A percentile compares a stretch with the other conserved stretches of the same genome.
phyloP scores from a whole-genome alignment of 2,329 filamentous ascomycete species.

The Trichoderma endophyticum region DNA sequence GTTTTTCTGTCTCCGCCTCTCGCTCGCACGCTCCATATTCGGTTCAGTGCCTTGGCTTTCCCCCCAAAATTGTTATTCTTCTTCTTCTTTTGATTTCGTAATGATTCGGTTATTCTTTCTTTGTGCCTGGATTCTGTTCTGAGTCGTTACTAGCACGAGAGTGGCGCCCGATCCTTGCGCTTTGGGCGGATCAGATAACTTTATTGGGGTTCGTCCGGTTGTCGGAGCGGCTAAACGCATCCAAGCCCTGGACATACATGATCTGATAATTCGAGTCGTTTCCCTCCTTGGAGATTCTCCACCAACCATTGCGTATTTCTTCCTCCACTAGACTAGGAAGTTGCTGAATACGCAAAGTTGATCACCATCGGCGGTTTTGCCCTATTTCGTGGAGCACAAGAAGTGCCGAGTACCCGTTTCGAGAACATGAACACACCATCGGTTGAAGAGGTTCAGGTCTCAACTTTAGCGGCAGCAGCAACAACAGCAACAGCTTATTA shows the following conservation, averaged over 20 bases:
- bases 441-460: not conserved
- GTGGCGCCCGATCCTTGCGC: not conserved
- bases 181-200: slow-evolving; percentile 26
- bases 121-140: not conserved
- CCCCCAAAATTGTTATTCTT: not conserved
- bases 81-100: not conserved
- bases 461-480: not conserved
- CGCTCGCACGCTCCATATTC: not conserved
- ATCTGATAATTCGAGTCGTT: not conserved
- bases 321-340: not conserved
- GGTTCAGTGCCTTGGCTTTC: not conserved
- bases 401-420: not conserved
- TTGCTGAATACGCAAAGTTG: not conserved
- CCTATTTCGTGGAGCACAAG: not conserved
- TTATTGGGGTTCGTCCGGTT: slow-evolving; percentile 18
- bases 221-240: slow-evolving; percentile 7
- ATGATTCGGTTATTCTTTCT: too few relatives aligned
- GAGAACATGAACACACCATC: not conserved
- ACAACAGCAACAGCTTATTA: not conserved
- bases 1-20: not conserved
- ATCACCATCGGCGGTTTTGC: not conserved
- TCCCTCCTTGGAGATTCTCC: not conserved
- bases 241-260: not conserved
- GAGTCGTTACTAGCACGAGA: not conserved
- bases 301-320: not conserved